Percentiles rank a stretch among this genome's conserved stretches.
Conservation (phyloP, 805 yeast species). For the Candida succiphila region DNA sequence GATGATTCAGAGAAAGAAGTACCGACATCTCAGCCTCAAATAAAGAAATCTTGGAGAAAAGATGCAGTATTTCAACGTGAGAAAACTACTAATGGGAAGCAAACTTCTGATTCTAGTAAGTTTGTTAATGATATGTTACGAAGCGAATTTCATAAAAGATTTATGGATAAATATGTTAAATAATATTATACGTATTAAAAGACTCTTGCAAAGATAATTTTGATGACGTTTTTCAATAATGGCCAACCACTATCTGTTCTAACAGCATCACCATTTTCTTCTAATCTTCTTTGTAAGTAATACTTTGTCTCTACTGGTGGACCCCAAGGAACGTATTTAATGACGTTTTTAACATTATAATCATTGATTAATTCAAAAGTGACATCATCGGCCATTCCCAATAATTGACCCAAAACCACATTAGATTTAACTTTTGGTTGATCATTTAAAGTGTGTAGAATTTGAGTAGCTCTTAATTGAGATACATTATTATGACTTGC, state of each 20-base stretch:
- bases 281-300: constrained; percentile 78
- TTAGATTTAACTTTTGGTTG: constrained; percentile 33
- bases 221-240: constrained; percentile 44
- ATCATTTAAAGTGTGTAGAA: constrained; percentile 24
- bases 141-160: constrained; percentile 31
- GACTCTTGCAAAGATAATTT: constrained; percentile 23
- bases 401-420: constrained; percentile 78
- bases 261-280: constrained; percentile 94
- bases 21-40: constrained; percentile 1
- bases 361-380: constrained; percentile 64
- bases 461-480: constrained; percentile 58
- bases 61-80: constrained; percentile 19
- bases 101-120: constrained; percentile 12
- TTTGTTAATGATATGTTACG: constrained; percentile 22
- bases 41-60: constrained; percentile 25
- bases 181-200: constrained; percentile 12
- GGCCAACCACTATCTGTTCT: constrained; percentile 77
- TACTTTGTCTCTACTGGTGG: constrained; percentile 92
- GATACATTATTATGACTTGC: constrained; percentile 86
- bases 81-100: constrained; percentile 3
- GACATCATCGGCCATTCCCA: constrained; percentile 93
- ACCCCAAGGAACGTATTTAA: constrained; percentile 97
- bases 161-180: constrained; percentile 28
- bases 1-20: constrained; percentile 7
- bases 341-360: constrained; percentile 60